Percentiles rank a stretch among this genome's conserved stretches.
phyloP scores from a whole-genome alignment of 768 basidiomycete genomes.

The Boletus sensibilis region DNA sequence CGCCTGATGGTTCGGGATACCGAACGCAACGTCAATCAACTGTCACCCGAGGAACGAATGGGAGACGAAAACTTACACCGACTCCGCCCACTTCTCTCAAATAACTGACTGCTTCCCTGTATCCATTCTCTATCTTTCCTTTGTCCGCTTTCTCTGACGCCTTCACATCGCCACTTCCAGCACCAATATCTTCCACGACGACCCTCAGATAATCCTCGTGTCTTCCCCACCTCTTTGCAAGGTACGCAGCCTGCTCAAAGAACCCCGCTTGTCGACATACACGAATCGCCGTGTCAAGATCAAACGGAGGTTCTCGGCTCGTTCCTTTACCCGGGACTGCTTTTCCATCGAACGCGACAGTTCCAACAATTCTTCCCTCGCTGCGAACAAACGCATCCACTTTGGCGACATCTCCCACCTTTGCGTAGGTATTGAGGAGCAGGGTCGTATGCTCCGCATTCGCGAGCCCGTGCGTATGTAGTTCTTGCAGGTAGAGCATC shows the following conservation, averaged over 20 bases:
- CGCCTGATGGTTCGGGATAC: constrained; percentile 48
- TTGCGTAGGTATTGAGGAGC: constrained; percentile 95
- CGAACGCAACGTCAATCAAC: not conserved
- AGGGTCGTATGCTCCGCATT: constrained; percentile 97
- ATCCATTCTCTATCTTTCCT: constrained; percentile 43
- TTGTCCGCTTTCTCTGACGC: constrained; percentile 16
- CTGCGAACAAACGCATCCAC: constrained; percentile 92
- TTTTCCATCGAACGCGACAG: constrained; percentile 18
- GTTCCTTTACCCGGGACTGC: constrained; percentile 38
- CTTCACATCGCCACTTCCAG: constrained; percentile 9
- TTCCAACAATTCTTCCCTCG: constrained; percentile 54
- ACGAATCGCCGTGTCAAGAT: constrained; percentile 93
- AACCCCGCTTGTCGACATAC: constrained; percentile 97
- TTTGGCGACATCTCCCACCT: constrained; percentile 86
- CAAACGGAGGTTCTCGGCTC: constrained; percentile 82
- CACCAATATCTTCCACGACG: constrained; percentile 85
- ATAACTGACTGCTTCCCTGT: constrained; percentile 77
- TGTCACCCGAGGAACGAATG: not conserved
- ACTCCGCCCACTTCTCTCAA: constrained; percentile 75
- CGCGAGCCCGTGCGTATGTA: constrained; percentile 86
- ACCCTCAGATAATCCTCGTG: constrained; percentile 94
- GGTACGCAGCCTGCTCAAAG: constrained; percentile 90
- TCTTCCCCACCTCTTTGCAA: constrained; percentile 86
- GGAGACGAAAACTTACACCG: constrained; percentile 52
- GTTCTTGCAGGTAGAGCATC: constrained; percentile 92